Evolutionary conservation across 116 monocot species (phyloP).

Genomic region (Trichopus zeylanicus): DNA sequence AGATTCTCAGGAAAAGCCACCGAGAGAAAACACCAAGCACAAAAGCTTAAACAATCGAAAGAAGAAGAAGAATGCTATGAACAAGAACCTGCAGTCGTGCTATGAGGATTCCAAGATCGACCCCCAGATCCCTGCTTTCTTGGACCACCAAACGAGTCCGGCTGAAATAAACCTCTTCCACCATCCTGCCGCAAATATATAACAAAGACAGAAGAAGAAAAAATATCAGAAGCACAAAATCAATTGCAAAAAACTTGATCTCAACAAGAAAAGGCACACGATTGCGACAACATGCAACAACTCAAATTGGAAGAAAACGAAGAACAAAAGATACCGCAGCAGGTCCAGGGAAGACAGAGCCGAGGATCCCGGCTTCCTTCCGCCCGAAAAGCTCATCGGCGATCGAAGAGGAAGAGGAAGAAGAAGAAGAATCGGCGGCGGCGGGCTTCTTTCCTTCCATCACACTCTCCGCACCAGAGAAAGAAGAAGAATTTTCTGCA

Average conservation of each 20-base stretch:
- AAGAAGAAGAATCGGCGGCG: not conserved
- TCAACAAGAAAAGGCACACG: not conserved
- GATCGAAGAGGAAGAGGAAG: not conserved
- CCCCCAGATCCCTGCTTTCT: conserved; percentile 15
- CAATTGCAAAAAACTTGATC: not conserved
- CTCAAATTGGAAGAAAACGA: not conserved
- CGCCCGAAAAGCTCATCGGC: conserved; percentile 6
- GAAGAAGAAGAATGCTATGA: not conserved
- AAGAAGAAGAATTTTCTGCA: too few species aligned
- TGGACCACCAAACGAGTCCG: not conserved
- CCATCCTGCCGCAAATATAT: not conserved
- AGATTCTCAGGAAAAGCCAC: too few species aligned
- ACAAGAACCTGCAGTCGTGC: conserved; percentile 3
- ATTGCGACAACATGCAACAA: too few species aligned
- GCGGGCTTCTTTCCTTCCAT: conserved; percentile 1
- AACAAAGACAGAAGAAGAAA: not conserved
- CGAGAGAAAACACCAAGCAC: too few species aligned
- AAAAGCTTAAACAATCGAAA: not conserved
- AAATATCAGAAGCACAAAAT: not conserved
- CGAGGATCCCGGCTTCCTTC: conserved; percentile 6
- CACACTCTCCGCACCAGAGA: not conserved
- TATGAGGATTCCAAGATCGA: conserved; percentile 4
- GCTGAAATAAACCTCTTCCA: not conserved
- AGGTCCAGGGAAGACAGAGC: not conserved
- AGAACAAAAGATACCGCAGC: not conserved